Evolutionary conservation across 805 yeast genomes (phyloP).

Genomic region (Millerozyma acaciae): DNA sequence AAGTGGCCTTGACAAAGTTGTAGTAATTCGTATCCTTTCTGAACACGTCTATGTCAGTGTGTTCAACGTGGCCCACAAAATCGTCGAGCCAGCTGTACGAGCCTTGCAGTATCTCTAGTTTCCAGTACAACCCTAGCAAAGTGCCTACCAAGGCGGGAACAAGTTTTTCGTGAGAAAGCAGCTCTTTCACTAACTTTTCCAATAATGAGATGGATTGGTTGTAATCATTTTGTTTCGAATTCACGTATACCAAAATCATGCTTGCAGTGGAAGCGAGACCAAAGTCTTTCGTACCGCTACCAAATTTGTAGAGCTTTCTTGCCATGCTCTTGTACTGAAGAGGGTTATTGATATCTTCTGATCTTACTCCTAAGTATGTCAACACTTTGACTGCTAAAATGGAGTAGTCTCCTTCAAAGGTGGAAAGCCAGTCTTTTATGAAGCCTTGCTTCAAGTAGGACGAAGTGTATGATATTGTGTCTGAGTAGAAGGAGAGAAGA

Average conservation of each 20-base stretch:
- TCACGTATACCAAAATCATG: slow-evolving; percentile 26
- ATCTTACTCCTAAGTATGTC: slow-evolving; percentile 23
- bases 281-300: slow-evolving; percentile 7
- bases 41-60: slow-evolving; percentile 6
- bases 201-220: slow-evolving; percentile 32
- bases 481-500: slow-evolving; percentile 37
- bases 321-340: slow-evolving; percentile 12
- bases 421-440: slow-evolving; percentile 14
- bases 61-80: slow-evolving; percentile 14
- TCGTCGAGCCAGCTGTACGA: slow-evolving; percentile 18
- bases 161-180: slow-evolving; percentile 21
- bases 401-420: slow-evolving; percentile 29
- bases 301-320: slow-evolving; percentile 19
- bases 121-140: slow-evolving; percentile 48
- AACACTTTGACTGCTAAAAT: slow-evolving; percentile 28
- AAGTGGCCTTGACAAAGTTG: slow-evolving; percentile 27
- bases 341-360: slow-evolving; percentile 20
- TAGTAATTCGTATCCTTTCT: slow-evolving; percentile 15
- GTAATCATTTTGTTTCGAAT: slow-evolving; percentile 16
- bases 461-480: slow-evolving; percentile 28
- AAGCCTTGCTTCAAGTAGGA: slow-evolving; percentile 20
- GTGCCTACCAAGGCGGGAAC: slow-evolving; percentile 50
- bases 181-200: slow-evolving; percentile 24
- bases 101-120: slow-evolving; percentile 31
- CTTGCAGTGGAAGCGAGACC: slow-evolving; percentile 20